Percentiles rank a stretch among this genome's conserved stretches.
phyloP scores from a whole-genome alignment of 2,329 filamentous ascomycete species.

The Talaromyces rugulosus region DNA sequence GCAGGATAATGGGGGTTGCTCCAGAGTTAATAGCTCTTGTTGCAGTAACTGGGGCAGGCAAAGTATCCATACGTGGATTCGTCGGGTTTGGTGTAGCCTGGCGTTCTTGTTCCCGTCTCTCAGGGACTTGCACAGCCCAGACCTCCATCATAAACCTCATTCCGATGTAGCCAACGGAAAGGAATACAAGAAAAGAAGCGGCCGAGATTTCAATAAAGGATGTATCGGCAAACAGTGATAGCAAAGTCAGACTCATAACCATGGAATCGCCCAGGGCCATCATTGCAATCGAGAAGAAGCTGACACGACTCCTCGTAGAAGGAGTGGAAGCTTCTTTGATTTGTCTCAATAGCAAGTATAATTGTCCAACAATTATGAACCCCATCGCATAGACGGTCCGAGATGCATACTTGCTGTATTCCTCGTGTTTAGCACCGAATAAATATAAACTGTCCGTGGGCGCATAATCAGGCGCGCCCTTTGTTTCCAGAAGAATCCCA shows the following conservation, averaged over 20 bases:
- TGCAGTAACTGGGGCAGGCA: conserved; percentile 52
- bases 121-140: conserved; percentile 57
- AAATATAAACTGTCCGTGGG: conserved; percentile 51
- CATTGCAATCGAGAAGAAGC: conserved; percentile 60
- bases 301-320: conserved; percentile 60
- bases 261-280: conserved; percentile 61
- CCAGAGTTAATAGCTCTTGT: conserved; percentile 40
- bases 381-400: conserved; percentile 52
- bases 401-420: conserved; percentile 49
- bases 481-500: conserved; percentile 61
- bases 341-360: conserved; percentile 56
- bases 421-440: conserved; percentile 55
- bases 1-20: conserved; percentile 54
- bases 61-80: conserved; percentile 28
- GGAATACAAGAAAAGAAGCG: conserved; percentile 56
- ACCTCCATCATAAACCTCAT: conserved; percentile 65
- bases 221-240: conserved; percentile 53
- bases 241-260: conserved; percentile 51
- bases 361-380: conserved; percentile 47
- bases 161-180: conserved; percentile 59
- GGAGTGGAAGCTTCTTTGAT: conserved; percentile 63
- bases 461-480: conserved; percentile 53
- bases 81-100: conserved; percentile 21
- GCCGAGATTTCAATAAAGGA: conserved; percentile 54
- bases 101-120: conserved; percentile 34